These are phyloP conservation scores for Pseudopithomyces maydicus DNA, from an alignment of 2,329 filamentous ascomycete species.

Conservation along the genomic window DNA sequence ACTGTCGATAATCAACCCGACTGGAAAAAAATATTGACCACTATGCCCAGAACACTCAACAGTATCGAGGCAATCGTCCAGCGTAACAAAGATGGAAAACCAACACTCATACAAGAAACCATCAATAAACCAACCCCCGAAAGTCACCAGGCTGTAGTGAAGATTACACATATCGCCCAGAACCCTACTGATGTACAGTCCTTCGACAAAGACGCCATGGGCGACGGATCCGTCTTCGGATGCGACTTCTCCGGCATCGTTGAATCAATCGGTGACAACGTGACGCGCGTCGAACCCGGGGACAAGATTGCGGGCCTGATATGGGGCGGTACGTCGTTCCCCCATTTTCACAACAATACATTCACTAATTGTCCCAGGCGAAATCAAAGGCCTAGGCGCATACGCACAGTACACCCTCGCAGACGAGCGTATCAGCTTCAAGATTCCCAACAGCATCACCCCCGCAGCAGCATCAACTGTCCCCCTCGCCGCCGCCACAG, in stretches of 20 bases:
- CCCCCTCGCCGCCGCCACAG: constrained; percentile 47
- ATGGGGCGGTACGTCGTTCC: constrained; percentile 36
- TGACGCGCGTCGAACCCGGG: constrained; percentile 27
- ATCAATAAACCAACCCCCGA: constrained; percentile 8
- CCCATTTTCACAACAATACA: neutral
- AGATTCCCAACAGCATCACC: constrained; percentile 38
- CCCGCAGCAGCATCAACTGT: constrained; percentile 45
- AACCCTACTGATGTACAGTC: constrained; percentile 31
- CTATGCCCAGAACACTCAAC: neutral
- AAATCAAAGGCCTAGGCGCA: constrained; percentile 43
- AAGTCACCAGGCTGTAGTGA: constrained; percentile 18
- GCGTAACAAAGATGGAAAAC: constrained; percentile 8
- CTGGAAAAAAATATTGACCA: too few species aligned
- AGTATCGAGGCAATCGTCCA: constrained; percentile 15
- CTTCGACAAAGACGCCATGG: constrained; percentile 40
- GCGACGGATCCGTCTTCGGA: constrained; percentile 45
- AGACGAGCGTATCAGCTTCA: constrained; percentile 50
- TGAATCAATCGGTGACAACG: constrained; percentile 36
- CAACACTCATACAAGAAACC: constrained; percentile 11
- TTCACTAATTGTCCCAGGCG: constrained; percentile 6
- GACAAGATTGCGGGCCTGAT: constrained; percentile 41
- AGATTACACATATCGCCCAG: constrained; percentile 19
- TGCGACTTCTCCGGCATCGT: constrained; percentile 48
- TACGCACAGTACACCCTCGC: constrained; percentile 50
- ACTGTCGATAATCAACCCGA: too few species aligned